These are phyloP conservation scores for Helicocarpus griseus DNA, from an alignment of 2,329 filamentous ascomycete genomes.

Conservation along the genomic window DNA sequence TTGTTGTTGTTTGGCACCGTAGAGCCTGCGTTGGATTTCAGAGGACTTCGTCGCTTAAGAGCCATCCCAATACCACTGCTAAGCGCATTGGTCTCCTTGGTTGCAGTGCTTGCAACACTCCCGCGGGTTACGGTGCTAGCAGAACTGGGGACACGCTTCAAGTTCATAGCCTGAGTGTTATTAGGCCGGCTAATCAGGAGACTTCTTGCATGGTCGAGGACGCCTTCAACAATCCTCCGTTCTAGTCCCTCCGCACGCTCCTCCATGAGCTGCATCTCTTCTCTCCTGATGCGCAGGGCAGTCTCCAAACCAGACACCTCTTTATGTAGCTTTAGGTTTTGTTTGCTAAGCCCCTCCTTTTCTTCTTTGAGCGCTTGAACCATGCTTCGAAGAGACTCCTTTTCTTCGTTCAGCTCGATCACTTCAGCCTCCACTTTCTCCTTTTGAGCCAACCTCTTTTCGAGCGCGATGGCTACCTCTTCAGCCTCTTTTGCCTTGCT, in stretches of 20 bases:
- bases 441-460: conserved; percentile 60
- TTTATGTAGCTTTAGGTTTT: conserved; percentile 70
- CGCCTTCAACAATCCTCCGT: conserved; percentile 83
- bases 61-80: conserved; percentile 38
- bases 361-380: conserved; percentile 39
- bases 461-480: conserved; percentile 69
- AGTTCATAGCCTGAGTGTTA: conserved; percentile 40
- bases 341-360: conserved; percentile 60
- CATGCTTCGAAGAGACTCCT: conserved; percentile 51
- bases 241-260: conserved; percentile 78
- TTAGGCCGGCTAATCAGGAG: conserved; percentile 69
- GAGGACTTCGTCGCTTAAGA: conserved; percentile 41
- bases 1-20: conserved; percentile 40
- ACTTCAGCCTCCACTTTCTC: conserved; percentile 50
- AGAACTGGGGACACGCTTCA: conserved; percentile 42
- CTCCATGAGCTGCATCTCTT: conserved; percentile 89
- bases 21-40: conserved; percentile 31
- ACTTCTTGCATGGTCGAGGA: conserved; percentile 83
- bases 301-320: conserved; percentile 89
- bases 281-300: conserved; percentile 74
- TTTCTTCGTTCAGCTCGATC: conserved; percentile 45
- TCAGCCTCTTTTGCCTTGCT: conserved; percentile 69
- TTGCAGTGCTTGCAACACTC: conserved; percentile 25
- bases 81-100: conserved; percentile 28
- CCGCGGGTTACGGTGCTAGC: conserved; percentile 30